These are phyloP conservation scores for Luzula sylvatica DNA, from an alignment of 176 grass and related monocot genomes.

Conservation along the genomic window DNA sequence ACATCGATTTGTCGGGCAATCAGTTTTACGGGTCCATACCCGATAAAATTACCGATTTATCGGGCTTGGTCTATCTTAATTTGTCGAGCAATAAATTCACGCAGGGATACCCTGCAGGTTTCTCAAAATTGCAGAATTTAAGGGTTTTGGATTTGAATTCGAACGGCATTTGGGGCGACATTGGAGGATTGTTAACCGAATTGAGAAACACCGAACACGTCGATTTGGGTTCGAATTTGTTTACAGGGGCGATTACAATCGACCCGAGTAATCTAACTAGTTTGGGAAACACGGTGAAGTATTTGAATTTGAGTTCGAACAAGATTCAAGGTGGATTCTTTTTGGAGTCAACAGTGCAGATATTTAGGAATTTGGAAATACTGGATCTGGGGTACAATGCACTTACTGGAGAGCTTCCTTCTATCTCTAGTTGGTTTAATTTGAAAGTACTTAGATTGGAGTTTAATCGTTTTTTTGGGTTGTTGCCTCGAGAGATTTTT, in stretches of 20 bases:
- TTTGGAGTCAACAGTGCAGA: conserved; percentile 33
- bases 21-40: conserved; percentile 88
- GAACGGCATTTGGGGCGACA: conserved; percentile 77
- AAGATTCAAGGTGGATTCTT: conserved; percentile 58
- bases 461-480: conserved; percentile 49
- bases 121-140: conserved; percentile 89
- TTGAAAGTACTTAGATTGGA: conserved; percentile 51
- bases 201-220: conserved; percentile 65
- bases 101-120: conserved; percentile 61
- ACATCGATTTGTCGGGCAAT: conserved; percentile 83
- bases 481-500: conserved; percentile 51
- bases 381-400: conserved; percentile 80
- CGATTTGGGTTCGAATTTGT: conserved; percentile 78
- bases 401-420: conserved; percentile 49
- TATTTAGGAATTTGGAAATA: conserved; percentile 78
- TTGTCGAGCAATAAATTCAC: conserved; percentile 86
- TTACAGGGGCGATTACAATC: conserved; percentile 48
- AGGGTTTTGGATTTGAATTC: conserved; percentile 66
- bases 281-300: conserved; percentile 77
- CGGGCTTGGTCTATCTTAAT: conserved; percentile 69
- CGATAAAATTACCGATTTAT: conserved; percentile 55
- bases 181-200: conserved; percentile 42
- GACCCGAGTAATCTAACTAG: conserved; percentile 32
- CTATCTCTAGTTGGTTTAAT: conserved; percentile 56
- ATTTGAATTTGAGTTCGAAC: conserved; percentile 94